Evolutionary conservation across 2,329 filamentous ascomycete species (phyloP).

Genomic region (Tympanopsis confertula): DNA sequence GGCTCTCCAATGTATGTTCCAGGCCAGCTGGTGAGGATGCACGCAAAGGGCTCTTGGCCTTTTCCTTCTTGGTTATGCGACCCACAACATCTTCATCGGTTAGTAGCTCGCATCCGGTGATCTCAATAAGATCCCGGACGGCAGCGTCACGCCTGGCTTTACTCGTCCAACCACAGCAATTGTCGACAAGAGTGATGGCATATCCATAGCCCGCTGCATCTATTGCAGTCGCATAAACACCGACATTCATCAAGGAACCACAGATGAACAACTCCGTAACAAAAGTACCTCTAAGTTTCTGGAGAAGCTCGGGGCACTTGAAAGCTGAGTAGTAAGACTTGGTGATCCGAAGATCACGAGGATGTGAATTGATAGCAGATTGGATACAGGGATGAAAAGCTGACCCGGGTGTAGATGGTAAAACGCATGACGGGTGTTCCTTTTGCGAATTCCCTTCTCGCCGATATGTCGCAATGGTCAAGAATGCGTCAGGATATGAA

Average conservation of each 20-base stretch:
- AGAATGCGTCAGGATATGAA: constrained; percentile 6
- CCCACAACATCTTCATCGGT: constrained; percentile 47
- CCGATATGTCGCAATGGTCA: constrained; percentile 5
- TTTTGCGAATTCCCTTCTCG: constrained; percentile 13
- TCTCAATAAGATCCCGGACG: constrained; percentile 57
- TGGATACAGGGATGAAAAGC: constrained; percentile 31
- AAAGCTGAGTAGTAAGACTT: constrained; percentile 89
- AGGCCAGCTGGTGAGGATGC: too few species aligned
- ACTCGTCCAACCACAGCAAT: constrained; percentile 75
- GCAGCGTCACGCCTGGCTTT: constrained; percentile 59
- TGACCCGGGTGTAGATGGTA: constrained; percentile 28
- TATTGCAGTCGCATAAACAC: constrained; percentile 80
- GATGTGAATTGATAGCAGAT: constrained; percentile 26
- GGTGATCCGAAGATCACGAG: constrained; percentile 34
- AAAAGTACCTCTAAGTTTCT: constrained; percentile 70
- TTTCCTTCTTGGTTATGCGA: constrained; percentile 11
- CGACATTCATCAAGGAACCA: constrained; percentile 75
- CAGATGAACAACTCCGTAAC: constrained; percentile 84
- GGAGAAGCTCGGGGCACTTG: constrained; percentile 59
- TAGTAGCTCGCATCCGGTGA: constrained; percentile 61
- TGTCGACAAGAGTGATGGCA: constrained; percentile 73
- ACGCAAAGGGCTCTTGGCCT: too few species aligned
- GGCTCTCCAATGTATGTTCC: too few species aligned
- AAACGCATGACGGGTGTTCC: constrained; percentile 25
- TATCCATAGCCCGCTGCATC: constrained; percentile 84